These are phyloP conservation scores for maize (Zea mays) DNA, from an alignment of 176 grass and related monocot genomes.

Conservation along the genomic window Zm-B73-REFERENCE-NAM-5.0 NC_050096.1:48798001-48798500, in stretches of 20 bases:
- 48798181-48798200: conserved; percentile 90
- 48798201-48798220: conserved; percentile 73
- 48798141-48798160: conserved; percentile 95
- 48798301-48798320: background rate
- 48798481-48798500: conserved; percentile 96
- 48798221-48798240: conserved; percentile 23
- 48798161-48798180: conserved; percentile 90
- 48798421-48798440: conserved; percentile 90
- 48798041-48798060: background rate
- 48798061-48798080: conserved; percentile 7
- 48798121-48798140: conserved; percentile 96
- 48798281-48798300: background rate
- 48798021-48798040: background rate
- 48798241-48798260: background rate
- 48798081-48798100: background rate
- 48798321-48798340: conserved; percentile 17
- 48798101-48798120: conserved; percentile 97
- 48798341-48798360: conserved; percentile 9
- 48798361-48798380: conserved; percentile 7
- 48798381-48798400: background rate
- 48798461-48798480: conserved; percentile 99
- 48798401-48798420: conserved; percentile 99
- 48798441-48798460: conserved; percentile 90
- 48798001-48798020: background rate
- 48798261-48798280: conserved; percentile 2